Conservation (phyloP, 1,139 yeast species). For the Blastobotrys serpentis region DNA sequence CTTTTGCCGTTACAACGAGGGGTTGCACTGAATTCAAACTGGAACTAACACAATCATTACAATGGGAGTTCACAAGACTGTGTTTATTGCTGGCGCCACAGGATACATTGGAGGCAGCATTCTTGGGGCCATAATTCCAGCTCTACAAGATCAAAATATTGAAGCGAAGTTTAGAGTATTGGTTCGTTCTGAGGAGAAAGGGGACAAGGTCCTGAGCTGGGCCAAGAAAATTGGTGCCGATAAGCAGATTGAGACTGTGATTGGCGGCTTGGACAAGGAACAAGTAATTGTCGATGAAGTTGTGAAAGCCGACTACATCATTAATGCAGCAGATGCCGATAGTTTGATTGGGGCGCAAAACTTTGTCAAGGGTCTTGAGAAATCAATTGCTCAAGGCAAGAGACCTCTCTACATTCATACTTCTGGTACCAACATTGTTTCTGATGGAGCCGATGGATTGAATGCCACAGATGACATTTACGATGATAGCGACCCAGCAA, state of each 20-base stretch:
- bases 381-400: constrained; percentile 25
- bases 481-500: constrained; percentile 39
- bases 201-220: constrained; percentile 29
- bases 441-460: constrained; percentile 35
- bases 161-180: constrained; percentile 32
- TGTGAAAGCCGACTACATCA: constrained; percentile 36
- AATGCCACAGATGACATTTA: constrained; percentile 34
- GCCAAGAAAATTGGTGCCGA: constrained; percentile 27
- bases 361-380: constrained; percentile 24
- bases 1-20: too few species aligned
- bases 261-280: constrained; percentile 35
- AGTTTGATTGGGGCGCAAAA: constrained; percentile 40
- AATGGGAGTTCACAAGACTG: constrained; percentile 10
- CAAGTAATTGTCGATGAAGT: constrained; percentile 34
- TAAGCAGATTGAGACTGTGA: constrained; percentile 23
- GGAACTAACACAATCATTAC: background rate
- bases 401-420: constrained; percentile 43
- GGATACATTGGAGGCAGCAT: constrained; percentile 43
- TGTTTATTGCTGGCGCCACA: constrained; percentile 39
- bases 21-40: too few species aligned
- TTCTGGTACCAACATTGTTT: constrained; percentile 42
- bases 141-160: constrained; percentile 24
- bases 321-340: constrained; percentile 45
- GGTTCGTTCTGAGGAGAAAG: constrained; percentile 37
- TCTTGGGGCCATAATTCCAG: constrained; percentile 33